These are phyloP conservation scores for Vitis cinerea DNA, from an alignment of 164 flowering plant species.

Conservation along the genomic window DNA sequence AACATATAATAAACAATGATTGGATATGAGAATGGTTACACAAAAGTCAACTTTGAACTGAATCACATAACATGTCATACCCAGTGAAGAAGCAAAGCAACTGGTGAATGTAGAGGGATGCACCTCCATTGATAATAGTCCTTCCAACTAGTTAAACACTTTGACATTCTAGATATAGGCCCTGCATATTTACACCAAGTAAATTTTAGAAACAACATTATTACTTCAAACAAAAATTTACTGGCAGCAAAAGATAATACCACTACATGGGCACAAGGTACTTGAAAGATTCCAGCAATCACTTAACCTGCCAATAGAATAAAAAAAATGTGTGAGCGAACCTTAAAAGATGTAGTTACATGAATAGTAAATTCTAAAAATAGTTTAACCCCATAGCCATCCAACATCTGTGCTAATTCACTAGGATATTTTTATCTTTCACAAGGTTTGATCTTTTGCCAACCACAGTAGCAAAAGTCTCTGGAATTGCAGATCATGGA, in stretches of 20 bases:
- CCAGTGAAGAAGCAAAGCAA: constrained; percentile 89
- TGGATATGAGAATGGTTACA: not conserved
- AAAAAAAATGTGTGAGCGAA: not conserved
- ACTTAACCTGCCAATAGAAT: constrained; percentile 35
- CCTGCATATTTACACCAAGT: constrained; percentile 39
- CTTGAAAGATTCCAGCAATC: constrained; percentile 70
- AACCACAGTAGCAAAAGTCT: no score
- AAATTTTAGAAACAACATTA: constrained; percentile 3
- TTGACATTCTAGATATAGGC: constrained; percentile 44
- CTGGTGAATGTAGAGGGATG: constrained; percentile 78
- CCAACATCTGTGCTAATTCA: not conserved
- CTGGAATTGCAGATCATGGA: no score
- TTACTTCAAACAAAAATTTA: not conserved
- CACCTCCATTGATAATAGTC: constrained; percentile 88
- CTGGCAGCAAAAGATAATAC: constrained; percentile 31
- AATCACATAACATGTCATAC: constrained; percentile 36
- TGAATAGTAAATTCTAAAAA: not conserved
- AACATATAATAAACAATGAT: not conserved
- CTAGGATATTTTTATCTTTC: not conserved
- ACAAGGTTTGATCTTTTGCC: no score
- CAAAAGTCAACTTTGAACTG: not conserved
- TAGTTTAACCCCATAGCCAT: not conserved
- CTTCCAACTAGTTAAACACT: constrained; percentile 55
- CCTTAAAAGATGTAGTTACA: not conserved
- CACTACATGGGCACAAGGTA: constrained; percentile 61